phyloP scores from a whole-genome alignment of 106 monocot genomes.

The Dioscorea dumetorum region DNA sequence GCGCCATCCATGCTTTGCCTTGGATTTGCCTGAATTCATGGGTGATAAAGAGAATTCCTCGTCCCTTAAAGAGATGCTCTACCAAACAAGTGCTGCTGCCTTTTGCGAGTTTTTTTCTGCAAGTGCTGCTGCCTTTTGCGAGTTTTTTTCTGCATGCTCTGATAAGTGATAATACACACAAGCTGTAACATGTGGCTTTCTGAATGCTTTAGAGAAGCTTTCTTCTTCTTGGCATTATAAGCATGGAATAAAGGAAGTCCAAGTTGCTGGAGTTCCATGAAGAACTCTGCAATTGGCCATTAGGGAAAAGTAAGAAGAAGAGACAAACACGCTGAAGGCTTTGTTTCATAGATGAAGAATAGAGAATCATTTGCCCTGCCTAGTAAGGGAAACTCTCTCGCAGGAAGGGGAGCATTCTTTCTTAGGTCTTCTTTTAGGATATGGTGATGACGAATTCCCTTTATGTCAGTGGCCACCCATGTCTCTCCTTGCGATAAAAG shows the following conservation, averaged over 20 bases:
- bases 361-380: background rate
- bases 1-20: too few species aligned
- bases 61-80: background rate
- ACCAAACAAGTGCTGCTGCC: background rate
- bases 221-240: background rate
- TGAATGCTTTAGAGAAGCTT: background rate
- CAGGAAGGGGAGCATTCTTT: background rate
- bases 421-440: background rate
- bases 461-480: background rate
- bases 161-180: background rate
- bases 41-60: background rate
- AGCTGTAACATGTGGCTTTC: slow-evolving; percentile 1
- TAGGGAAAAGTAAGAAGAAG: too few species aligned
- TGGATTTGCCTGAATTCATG: background rate
- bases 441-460: background rate
- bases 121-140: background rate
- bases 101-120: background rate
- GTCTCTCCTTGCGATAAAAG: background rate
- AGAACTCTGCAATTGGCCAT: too few species aligned
- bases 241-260: background rate
- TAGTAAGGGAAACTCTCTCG: background rate
- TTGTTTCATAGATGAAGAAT: background rate
- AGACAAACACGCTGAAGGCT: too few species aligned
- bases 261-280: too few species aligned
- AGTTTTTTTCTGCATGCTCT: background rate